Evolutionary conservation across 2,329 filamentous ascomycete species (phyloP), one percentile per base, ranked within the genome.

Genomic region (Colletotrichum siamense): DNA sequence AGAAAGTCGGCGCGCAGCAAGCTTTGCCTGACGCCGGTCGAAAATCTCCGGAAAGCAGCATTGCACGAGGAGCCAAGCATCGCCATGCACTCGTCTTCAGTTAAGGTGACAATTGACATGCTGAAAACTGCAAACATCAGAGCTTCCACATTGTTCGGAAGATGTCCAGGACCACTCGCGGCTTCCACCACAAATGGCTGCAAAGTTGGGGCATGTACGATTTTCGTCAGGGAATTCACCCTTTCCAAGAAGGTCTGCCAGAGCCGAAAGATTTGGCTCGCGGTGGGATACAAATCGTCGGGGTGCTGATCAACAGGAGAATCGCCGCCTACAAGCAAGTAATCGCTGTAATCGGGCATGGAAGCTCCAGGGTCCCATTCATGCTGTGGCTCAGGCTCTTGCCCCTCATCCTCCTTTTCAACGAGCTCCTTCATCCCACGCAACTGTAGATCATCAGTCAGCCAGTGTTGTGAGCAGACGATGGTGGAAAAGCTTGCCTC

Each of bases 201-300:
- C 1, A 83, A 76, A 5, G 92, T 92, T 0, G 94, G 94, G 3
- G 93, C 89, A 81, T 96, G 94, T 49, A 95, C 91, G 63, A 91
- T 85, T 81, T 95, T 96, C 78, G 92, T 91, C 55, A 95, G 82
- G 1, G 94, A 94, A 79, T 96, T 94, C 69, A 96, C 92, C 77
- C 94, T 92, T 63, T 95, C 92, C 6, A 95, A 85, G 78, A 93
- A 96, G 9, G 91, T 87, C 81, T 95, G 93, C 94, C 94, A 96
- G 6, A 96, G 87, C 65, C 89, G 89, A 79, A 95, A 74, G 4
- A 65, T 65, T 36, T 74, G 71, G 34, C 66, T 36, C 2, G 71
- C 57, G 44, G 28, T 64, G 12, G 71, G 71, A 28, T 74, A 74
- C 16, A 74, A 28, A 15, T 70, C 39, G 9, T 65, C 66, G n/a